Percentiles rank a stretch among this genome's conserved stretches.
Conservation (phyloP, 176 grass and related monocot genomes). For the Musa troglodytarum region DNA sequence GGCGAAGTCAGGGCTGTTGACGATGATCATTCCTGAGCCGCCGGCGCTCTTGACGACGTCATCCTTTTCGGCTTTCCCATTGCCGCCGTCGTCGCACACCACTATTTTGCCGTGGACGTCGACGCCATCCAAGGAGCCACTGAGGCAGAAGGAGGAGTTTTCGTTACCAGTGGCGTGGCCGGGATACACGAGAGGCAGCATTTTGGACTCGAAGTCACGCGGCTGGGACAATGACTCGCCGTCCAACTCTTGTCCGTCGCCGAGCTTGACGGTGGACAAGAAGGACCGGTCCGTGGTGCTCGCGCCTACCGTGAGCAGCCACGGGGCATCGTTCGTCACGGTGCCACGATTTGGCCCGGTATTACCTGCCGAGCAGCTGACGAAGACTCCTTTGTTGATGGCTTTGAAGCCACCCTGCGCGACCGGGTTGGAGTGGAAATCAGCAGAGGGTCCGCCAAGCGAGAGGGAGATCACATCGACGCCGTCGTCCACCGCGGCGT, state of each 20-base stretch:
- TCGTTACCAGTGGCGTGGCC: conserved; percentile 17
- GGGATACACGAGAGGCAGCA: conserved; percentile 31
- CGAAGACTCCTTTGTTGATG: conserved; percentile 40
- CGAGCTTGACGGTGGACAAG: conserved; percentile 49
- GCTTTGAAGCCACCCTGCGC: conserved; percentile 44
- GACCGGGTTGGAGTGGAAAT: conserved; percentile 45
- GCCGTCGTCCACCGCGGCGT: conserved; percentile 66
- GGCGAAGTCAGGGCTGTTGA: conserved; percentile 18
- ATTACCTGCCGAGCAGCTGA: conserved; percentile 33
- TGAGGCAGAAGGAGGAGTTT: not conserved
- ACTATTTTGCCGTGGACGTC: conserved; percentile 54
- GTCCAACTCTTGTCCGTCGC: conserved; percentile 15
- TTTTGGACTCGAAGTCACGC: conserved; percentile 16
- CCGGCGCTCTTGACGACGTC: conserved; percentile 23
- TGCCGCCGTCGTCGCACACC: conserved; percentile 35
- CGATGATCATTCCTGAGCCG: conserved; percentile 38
- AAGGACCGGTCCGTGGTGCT: conserved; percentile 55
- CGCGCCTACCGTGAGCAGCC: conserved; percentile 66
- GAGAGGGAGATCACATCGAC: conserved; percentile 68
- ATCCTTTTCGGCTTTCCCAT: conserved; percentile 28
- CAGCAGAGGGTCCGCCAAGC: conserved; percentile 20
- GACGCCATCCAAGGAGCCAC: conserved; percentile 17
- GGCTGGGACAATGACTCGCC: conserved; percentile 49
- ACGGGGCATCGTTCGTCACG: conserved; percentile 50
- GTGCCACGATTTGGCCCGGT: conserved; percentile 29